Conservation (phyloP, 257 asterid species). For the Nicotiana tabacum region DNA sequence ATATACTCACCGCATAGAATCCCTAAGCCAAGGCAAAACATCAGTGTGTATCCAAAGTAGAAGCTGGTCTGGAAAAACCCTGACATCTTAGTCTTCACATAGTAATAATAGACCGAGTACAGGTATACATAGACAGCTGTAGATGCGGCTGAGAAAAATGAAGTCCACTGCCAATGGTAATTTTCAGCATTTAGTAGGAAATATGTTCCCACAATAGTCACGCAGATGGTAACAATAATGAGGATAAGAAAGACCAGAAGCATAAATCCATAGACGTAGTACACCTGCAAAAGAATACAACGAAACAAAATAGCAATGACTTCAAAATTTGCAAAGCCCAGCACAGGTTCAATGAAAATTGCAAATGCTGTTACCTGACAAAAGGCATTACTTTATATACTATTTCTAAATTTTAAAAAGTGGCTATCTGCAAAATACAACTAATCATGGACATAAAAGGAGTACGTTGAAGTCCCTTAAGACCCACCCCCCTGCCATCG, state of each 20-base stretch:
- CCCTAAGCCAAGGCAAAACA: conserved; percentile 68
- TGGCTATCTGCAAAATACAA: neutral
- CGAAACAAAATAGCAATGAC: neutral
- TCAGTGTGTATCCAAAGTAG: conserved; percentile 55
- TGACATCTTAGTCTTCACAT: conserved; percentile 55
- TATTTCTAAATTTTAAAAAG: neutral
- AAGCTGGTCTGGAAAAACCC: conserved; percentile 66
- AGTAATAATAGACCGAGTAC: conserved; percentile 52
- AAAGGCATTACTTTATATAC: neutral
- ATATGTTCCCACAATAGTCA: conserved; percentile 57
- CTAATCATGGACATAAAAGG: neutral
- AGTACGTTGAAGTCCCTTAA: neutral
- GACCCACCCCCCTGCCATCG: neutral
- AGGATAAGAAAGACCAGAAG: conserved; percentile 57
- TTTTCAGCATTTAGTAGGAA: conserved; percentile 64
- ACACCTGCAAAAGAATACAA: conserved; percentile 34
- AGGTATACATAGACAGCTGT: conserved; percentile 49
- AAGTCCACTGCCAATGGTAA: conserved; percentile 72
- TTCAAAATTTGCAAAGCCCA: neutral
- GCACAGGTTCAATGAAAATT: neutral
- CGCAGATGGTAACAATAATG: conserved; percentile 53
- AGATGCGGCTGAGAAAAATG: conserved; percentile 61
- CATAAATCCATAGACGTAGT: conserved; percentile 63
- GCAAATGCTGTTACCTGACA: neutral
- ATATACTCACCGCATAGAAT: conserved; percentile 62